These are phyloP conservation scores for Ballota nigra DNA, from an alignment of 257 asterid genomes.

Conservation along the genomic window DNA sequence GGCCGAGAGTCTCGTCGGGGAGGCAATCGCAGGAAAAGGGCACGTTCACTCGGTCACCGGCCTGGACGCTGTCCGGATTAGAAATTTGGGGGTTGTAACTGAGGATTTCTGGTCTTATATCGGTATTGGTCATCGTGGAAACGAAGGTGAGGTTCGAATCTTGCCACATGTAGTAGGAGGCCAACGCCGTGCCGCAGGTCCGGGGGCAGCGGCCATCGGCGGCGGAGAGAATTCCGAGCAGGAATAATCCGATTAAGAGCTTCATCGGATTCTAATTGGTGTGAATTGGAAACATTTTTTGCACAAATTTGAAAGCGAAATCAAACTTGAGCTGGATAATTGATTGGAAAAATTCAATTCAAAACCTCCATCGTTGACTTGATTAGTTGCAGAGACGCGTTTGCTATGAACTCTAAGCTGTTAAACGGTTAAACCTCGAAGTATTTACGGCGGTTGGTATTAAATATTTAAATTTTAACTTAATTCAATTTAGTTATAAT, in stretches of 20 bases:
- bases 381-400: background rate
- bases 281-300: conserved; percentile 14
- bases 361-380: conserved; percentile 20
- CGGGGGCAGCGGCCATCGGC: conserved; percentile 52
- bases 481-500: no score
- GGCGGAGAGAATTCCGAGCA: conserved; percentile 33
- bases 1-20: conserved; percentile 44
- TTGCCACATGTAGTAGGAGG: conserved; percentile 49
- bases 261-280: conserved; percentile 22
- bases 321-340: conserved; percentile 14
- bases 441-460: no score
- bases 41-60: conserved; percentile 41
- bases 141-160: conserved; percentile 33
- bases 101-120: conserved; percentile 25
- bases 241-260: conserved; percentile 27
- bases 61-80: conserved; percentile 47
- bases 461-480: no score
- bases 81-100: conserved; percentile 43
- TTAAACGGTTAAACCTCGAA: no score
- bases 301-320: conserved; percentile 5
- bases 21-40: conserved; percentile 80
- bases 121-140: conserved; percentile 20
- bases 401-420: no score
- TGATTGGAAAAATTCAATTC: background rate
- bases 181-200: conserved; percentile 71